Base-by-base conservation (phyloP, 805 yeast species). In the Ogataea populi-albae region DNA sequence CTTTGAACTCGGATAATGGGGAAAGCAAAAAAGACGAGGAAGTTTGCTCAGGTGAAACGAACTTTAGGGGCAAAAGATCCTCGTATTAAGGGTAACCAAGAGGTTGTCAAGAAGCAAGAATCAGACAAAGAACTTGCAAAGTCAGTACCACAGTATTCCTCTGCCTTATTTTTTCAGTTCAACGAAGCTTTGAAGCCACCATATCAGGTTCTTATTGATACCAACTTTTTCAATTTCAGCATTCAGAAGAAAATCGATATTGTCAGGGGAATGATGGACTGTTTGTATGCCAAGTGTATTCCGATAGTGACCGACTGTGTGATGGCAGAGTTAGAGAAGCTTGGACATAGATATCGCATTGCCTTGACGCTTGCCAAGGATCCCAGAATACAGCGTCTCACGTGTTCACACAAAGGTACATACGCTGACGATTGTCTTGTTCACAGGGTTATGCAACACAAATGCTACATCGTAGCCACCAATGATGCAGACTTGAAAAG, bases 371-470 rank as follows among this genome's bases (percentile, higher is more conserved):
- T 93, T 54, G 98, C 98, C 16, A 83, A 86, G 49, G 98, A 93
- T 58, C 96, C 97, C 27, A 71, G 98, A 52, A 82, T 93, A 23
- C 75, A 86, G 50, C 73, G 97, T 42, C 69, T 93, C 32, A 86
- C 80, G 27, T 93, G 98, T 55, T 70, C 91, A 8, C 98, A 93
- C 56, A 85, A 83, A 50, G 98, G 98, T 20, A 91, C 96, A 0
- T 93, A 93, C 68, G 98, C 98, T 19, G 98, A 93, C 77, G 98
- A 93, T 63, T 93, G 98, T 62, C 59, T 93, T 6, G 98, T 93
- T 12, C 80, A 84, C 58, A 73, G 98, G 50, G 95, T 93, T 5
- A 73, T 91, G 60, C 97, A 91, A 55, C 98, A 93, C 65, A 93
- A 93, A 59, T 93, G 98, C 64, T 93, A 79, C 55, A 89, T 93